phyloP scores from a whole-genome alignment of 495 filamentous ascomycete species.

The Penicillium nucicola region DNA sequence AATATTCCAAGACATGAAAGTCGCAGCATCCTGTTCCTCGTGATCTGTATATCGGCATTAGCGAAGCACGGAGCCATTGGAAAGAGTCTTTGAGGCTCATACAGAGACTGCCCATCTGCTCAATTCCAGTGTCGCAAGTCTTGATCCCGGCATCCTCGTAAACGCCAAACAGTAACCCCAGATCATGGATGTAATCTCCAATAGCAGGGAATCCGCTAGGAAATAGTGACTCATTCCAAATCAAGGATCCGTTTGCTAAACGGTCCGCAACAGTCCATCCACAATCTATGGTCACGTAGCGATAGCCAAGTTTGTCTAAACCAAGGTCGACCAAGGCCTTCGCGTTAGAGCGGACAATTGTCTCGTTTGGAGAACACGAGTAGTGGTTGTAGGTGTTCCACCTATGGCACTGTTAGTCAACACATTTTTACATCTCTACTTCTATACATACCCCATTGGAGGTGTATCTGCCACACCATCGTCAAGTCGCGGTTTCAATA shows the following conservation, averaged over 20 bases:
- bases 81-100: background rate
- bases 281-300: constrained; percentile 55
- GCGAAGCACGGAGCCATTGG: too few relatives aligned
- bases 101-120: constrained; percentile 24
- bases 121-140: constrained; percentile 24
- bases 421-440: too few relatives aligned
- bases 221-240: constrained; percentile 53
- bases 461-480: constrained; percentile 29
- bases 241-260: constrained; percentile 42
- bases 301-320: constrained; percentile 48
- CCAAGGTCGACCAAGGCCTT: constrained; percentile 53
- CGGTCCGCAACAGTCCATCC: constrained; percentile 50
- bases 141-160: constrained; percentile 51
- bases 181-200: constrained; percentile 45
- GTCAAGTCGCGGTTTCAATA: constrained; percentile 13
- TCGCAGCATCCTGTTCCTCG: constrained; percentile 43
- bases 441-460: constrained; percentile 28
- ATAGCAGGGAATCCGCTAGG: constrained; percentile 48
- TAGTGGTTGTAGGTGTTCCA: constrained; percentile 60
- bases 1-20: constrained; percentile 42
- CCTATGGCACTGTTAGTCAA: constrained; percentile 14
- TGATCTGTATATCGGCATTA: constrained; percentile 26
- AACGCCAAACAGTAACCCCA: constrained; percentile 52
- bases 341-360: constrained; percentile 49
- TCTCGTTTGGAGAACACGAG: constrained; percentile 45